phyloP scores from a whole-genome alignment of 495 filamentous ascomycete genomes.

The Geopyxis carbonaria region DNA sequence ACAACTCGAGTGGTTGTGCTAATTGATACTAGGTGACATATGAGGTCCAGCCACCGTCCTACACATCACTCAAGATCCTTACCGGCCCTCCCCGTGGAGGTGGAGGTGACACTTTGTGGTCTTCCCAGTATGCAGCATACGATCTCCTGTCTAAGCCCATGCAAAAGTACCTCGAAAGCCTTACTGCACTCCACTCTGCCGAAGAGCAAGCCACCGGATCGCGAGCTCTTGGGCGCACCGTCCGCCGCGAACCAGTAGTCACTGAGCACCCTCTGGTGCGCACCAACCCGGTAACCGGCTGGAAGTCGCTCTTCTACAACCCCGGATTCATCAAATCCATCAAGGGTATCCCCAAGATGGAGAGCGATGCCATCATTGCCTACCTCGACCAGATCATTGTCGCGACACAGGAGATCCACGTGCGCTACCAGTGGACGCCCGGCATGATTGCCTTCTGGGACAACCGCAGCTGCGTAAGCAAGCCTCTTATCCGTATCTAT shows the following conservation, averaged over 20 bases:
- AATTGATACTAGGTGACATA: conserved; percentile 40
- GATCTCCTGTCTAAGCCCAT: conserved; percentile 49
- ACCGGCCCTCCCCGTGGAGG: conserved; percentile 49
- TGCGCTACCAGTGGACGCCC: conserved; percentile 52
- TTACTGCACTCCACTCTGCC: conserved; percentile 55
- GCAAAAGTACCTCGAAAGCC: conserved; percentile 51
- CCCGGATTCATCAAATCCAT: conserved; percentile 67
- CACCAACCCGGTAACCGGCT: conserved; percentile 55
- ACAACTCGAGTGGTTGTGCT: neutral
- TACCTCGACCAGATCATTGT: conserved; percentile 47
- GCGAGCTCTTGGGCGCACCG: conserved; percentile 39
- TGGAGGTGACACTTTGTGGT: conserved; percentile 63
- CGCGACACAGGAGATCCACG: conserved; percentile 48
- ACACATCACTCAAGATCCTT: conserved; percentile 53
- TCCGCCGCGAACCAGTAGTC: conserved; percentile 36
- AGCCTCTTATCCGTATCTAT: neutral
- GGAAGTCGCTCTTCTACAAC: conserved; percentile 67
- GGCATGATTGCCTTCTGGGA: conserved; percentile 63
- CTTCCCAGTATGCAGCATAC: conserved; percentile 57
- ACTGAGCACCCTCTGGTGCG: conserved; percentile 52
- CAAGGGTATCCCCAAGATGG: conserved; percentile 50
- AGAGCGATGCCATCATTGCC: conserved; percentile 48
- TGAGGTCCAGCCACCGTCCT: conserved; percentile 61
- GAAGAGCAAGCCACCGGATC: conserved; percentile 53
- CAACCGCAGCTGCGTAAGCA: conserved; percentile 45